Evolutionary conservation across 2,329 filamentous ascomycete species (phyloP).

Genomic region (Chrysosporium queenslandicum): DNA sequence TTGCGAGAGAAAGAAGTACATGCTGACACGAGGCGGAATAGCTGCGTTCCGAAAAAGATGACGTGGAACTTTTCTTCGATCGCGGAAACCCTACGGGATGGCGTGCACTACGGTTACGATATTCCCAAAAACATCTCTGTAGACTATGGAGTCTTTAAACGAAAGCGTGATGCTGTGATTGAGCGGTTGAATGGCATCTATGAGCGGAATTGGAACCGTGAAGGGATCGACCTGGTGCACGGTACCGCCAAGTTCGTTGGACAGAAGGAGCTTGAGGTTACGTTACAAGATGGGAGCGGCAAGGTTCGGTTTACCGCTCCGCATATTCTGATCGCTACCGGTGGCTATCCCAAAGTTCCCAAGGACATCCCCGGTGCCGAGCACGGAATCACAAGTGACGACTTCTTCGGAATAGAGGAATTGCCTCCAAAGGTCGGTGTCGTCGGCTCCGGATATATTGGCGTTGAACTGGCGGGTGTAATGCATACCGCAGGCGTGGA

Average conservation of each 20-base stretch:
- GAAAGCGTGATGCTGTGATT: conserved; percentile 39
- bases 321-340: conserved; percentile 42
- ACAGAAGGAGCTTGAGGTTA: conserved; percentile 38
- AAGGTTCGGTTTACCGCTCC: conserved; percentile 35
- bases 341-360: conserved; percentile 39
- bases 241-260: conserved; percentile 40
- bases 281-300: conserved; percentile 29
- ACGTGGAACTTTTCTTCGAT: conserved; percentile 45
- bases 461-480: conserved; percentile 44
- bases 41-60: conserved; percentile 46
- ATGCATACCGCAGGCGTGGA: conserved; percentile 42
- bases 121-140: conserved; percentile 35
- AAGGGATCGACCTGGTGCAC: conserved; percentile 43
- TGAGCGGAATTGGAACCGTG: conserved; percentile 42
- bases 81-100: conserved; percentile 39
- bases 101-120: conserved; percentile 41
- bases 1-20: too few relatives aligned
- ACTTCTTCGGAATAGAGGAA: conserved; percentile 44
- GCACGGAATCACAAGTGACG: conserved; percentile 44
- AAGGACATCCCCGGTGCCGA: conserved; percentile 37
- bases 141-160: conserved; percentile 41
- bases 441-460: conserved; percentile 44
- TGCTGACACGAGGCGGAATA: too few relatives aligned
- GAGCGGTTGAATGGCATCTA: conserved; percentile 40
- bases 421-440: conserved; percentile 42